Conservation (phyloP, 495 filamentous ascomycete species). For the Hypoxylon lienhwacheense region DNA sequence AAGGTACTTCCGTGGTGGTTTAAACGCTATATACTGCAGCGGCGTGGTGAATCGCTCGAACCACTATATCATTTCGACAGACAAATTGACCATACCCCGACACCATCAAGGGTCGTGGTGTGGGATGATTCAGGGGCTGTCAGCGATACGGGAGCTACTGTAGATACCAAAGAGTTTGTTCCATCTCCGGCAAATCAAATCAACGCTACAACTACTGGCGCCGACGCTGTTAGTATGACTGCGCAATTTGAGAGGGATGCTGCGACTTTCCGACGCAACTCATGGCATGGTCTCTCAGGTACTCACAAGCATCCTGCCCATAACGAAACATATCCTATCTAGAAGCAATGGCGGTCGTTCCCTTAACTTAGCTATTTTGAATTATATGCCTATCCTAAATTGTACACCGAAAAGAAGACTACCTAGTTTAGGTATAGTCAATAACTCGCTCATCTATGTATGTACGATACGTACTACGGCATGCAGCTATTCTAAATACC, state of each 20-base stretch:
- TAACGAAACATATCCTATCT: conserved; percentile 10
- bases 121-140: not conserved
- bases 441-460: too few relatives aligned
- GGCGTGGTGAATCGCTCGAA: conserved; percentile 44
- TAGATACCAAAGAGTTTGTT: conserved; percentile 5
- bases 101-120: not conserved
- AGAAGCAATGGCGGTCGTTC: not conserved
- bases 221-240: conserved; percentile 14
- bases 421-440: too few relatives aligned
- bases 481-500: too few relatives aligned
- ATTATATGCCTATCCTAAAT: too few relatives aligned
- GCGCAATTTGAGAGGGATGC: conserved; percentile 15
- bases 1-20: conserved; percentile 57
- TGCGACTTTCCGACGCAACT: conserved; percentile 13
- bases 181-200: not conserved
- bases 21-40: conserved; percentile 51
- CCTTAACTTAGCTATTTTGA: not conserved
- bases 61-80: conserved; percentile 48
- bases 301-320: conserved; percentile 12
- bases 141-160: conserved; percentile 13
- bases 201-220: conserved; percentile 11
- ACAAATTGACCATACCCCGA: not conserved
- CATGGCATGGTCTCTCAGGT: conserved; percentile 16
- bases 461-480: too few relatives aligned
- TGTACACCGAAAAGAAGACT: too few relatives aligned